phyloP scores from a whole-genome alignment of 257 asterid genomes.

The Nicotiana attenuata region DNA sequence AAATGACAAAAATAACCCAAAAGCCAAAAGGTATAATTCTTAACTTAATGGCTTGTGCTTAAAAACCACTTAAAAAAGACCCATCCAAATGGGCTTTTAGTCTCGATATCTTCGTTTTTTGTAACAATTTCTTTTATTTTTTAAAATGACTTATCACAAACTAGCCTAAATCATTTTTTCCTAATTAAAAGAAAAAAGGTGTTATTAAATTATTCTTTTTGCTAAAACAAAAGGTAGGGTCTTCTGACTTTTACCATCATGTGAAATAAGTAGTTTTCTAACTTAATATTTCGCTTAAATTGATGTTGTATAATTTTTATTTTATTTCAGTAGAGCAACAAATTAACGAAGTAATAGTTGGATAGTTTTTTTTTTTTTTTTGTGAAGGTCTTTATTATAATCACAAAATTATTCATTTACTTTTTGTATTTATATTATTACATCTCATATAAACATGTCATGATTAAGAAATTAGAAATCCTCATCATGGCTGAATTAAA shows the following conservation, averaged over 20 bases:
- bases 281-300: neutral
- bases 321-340: neutral
- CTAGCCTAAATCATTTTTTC: neutral
- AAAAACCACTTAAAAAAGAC: no score
- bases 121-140: no score
- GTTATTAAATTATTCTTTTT: no score
- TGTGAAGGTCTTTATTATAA: neutral
- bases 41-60: no score
- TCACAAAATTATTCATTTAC: neutral
- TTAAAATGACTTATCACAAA: no score
- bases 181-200: no score
- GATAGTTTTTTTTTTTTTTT: no score
- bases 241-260: neutral
- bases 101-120: no score
- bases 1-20: no score
- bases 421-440: neutral
- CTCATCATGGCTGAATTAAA: neutral
- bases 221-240: neutral
- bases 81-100: no score
- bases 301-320: no score
- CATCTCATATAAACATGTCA: neutral
- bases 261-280: neutral
- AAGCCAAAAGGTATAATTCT: no score
- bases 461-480: neutral
- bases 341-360: neutral